Evolutionary conservation across 257 asterid species (phyloP), one percentile per base, ranked within the genome.

Genomic region (Linderniella brevidens): DNA sequence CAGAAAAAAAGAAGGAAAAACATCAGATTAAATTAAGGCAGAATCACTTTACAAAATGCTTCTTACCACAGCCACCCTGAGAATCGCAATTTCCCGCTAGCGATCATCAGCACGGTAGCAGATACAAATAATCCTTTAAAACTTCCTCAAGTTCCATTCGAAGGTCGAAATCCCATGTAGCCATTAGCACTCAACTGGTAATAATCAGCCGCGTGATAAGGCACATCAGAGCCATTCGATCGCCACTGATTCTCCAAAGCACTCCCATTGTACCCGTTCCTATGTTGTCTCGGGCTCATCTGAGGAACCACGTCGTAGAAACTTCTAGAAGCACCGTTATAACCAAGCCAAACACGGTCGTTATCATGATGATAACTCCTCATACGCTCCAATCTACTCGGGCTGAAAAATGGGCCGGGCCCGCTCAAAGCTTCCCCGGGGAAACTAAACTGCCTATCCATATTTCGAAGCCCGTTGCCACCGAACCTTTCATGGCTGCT

Each of bases 131-230:
- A 25, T 6, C 32, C 32, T 3, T 25, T n/a, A n/a, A n/a, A 25
- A 25, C 32, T 25, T 25, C 32, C 38, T 73, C 69, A 85, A 55
- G 39, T 80, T 49, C 95, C 93, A 56, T 62, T 86, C 11, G 88
- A 74, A 29, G 95, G 93, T 62, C 82, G 70, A 72, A 66, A 82
- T 19, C 73, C 64, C 2, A 76, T 49, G 64, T 71, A 86, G 35
- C 79, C 78, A 50, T 74, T 86, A 25, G 56, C 67, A 2, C 68
- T 37, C 38, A 60, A 55, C 54, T 72, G 73, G 19, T 68, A 52
- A 65, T 79, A 82, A 38, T 87, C 95, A 0, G 72, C 67, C n/a
- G 61, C 16, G 35, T 68, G 79, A 58, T 70, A 74, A 3, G 72
- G 64, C 56, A 68, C 69, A 19, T 78, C 78, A 43, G 74, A 79